phyloP scores from a whole-genome alignment of 2,329 filamentous ascomycete species.

The Botrytis cinerea region DNA sequence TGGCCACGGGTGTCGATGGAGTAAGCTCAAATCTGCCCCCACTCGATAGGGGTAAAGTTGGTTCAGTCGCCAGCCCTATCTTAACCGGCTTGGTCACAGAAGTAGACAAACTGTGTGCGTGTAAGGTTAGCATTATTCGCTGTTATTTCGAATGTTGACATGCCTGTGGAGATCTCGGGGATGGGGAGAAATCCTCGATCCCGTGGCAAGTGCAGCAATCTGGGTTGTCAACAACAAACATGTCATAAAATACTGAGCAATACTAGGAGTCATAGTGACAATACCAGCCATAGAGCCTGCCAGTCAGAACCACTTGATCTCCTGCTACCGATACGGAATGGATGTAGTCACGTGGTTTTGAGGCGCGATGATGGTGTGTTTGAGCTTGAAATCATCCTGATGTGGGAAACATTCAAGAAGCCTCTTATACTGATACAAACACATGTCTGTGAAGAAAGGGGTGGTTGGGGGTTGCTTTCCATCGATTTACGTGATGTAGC shows the following conservation, averaged over 20 bases:
- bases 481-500: neutral
- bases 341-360: neutral
- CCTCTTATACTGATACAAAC: neutral
- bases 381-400: neutral
- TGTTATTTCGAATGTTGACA: neutral
- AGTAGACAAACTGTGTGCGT: neutral
- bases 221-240: neutral
- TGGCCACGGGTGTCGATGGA: neutral
- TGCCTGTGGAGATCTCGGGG: neutral
- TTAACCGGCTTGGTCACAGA: neutral
- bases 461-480: neutral
- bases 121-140: neutral
- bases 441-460: neutral
- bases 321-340: neutral
- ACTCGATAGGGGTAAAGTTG: neutral
- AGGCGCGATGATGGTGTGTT: neutral
- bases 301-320: neutral
- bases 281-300: neutral
- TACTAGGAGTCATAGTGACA: neutral
- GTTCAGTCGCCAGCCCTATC: neutral
- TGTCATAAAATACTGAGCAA: neutral
- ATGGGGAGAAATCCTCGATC: neutral
- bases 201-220: neutral
- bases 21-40: neutral
- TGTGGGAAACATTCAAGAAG: neutral